A percentile compares a stretch with the other conserved stretches of the same genome.
phyloP scores from a whole-genome alignment of 345 rosid species.

The Erucastrum elatum region DNA sequence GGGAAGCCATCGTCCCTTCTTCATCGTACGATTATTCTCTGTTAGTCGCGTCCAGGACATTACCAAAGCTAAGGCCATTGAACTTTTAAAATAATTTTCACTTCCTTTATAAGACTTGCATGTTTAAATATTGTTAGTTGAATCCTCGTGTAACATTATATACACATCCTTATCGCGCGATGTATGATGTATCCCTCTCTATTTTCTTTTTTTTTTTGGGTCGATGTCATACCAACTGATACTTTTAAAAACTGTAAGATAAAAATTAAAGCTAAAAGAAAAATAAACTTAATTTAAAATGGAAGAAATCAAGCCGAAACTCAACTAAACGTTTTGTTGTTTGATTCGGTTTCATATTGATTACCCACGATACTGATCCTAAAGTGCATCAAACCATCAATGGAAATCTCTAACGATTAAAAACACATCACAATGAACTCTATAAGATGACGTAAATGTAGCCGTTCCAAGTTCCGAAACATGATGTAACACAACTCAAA shows the following conservation, averaged over 20 bases:
- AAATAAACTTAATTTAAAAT: too few species aligned
- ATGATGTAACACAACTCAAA: constrained; percentile 15
- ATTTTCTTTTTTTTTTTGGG: background rate
- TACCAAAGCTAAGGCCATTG: constrained; percentile 18
- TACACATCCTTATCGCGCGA: background rate
- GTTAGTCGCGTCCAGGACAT: constrained; percentile 42
- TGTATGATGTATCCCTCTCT: background rate
- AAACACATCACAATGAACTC: background rate
- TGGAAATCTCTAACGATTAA: background rate
- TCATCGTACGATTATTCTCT: constrained; percentile 21
- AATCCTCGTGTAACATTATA: constrained; percentile 33
- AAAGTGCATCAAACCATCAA: background rate
- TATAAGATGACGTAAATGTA: constrained; percentile 15
- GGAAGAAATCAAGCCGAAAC: too few species aligned
- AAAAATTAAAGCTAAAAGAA: too few species aligned
- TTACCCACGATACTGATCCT: too few species aligned
- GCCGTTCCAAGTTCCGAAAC: constrained; percentile 9
- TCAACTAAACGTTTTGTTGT: too few species aligned
- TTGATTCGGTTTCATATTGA: too few species aligned
- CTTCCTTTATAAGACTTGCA: background rate
- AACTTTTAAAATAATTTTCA: constrained; percentile 11
- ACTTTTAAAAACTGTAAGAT: too few species aligned
- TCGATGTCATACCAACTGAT: too few species aligned
- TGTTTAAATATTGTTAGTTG: constrained; percentile 10
- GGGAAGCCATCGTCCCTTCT: constrained; percentile 44